phyloP scores from a whole-genome alignment of 2,329 filamentous ascomycete genomes.

The Thermoascus crustaceus region DNA sequence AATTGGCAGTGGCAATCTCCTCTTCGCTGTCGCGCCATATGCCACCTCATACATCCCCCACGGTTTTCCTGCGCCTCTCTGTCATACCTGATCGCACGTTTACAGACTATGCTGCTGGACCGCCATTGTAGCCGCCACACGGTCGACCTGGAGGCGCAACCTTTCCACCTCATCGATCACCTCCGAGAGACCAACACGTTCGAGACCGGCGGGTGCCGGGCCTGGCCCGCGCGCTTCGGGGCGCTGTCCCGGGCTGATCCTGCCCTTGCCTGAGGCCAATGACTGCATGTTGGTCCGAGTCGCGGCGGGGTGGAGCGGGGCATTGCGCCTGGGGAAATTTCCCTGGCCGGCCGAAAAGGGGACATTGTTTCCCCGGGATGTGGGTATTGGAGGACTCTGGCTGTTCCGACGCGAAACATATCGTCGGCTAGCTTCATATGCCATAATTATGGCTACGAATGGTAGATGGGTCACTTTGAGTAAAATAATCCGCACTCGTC shows the following conservation, averaged over 20 bases:
- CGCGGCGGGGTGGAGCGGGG: conserved; percentile 17
- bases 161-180: conserved; percentile 29
- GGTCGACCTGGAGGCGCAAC: conserved; percentile 28
- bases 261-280: conserved; percentile 14
- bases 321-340: conserved; percentile 17
- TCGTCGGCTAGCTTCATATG: conserved; percentile 40
- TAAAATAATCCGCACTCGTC: conserved; percentile 49
- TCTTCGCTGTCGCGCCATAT: not conserved
- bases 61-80: conserved; percentile 1
- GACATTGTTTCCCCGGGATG: conserved; percentile 11
- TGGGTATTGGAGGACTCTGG: conserved; percentile 15
- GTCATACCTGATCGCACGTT: conserved; percentile 5
- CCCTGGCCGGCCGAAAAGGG: conserved; percentile 15
- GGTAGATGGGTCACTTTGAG: conserved; percentile 53
- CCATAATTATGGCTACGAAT: conserved; percentile 49
- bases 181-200: conserved; percentile 20
- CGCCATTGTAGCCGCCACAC: conserved; percentile 20
- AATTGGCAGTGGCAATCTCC: conserved; percentile 1
- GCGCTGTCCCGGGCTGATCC: conserved; percentile 15
- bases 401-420: conserved; percentile 17
- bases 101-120: conserved; percentile 14
- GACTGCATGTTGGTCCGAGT: conserved; percentile 15
- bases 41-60: not conserved
- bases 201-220: conserved; percentile 13
- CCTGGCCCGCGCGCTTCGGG: conserved; percentile 17